Percentiles rank a stretch among this genome's conserved stretches.
These are phyloP conservation scores for Globisporangium lucens DNA, from an alignment of 352 stramenopile species.

Conservation along the genomic window DNA sequence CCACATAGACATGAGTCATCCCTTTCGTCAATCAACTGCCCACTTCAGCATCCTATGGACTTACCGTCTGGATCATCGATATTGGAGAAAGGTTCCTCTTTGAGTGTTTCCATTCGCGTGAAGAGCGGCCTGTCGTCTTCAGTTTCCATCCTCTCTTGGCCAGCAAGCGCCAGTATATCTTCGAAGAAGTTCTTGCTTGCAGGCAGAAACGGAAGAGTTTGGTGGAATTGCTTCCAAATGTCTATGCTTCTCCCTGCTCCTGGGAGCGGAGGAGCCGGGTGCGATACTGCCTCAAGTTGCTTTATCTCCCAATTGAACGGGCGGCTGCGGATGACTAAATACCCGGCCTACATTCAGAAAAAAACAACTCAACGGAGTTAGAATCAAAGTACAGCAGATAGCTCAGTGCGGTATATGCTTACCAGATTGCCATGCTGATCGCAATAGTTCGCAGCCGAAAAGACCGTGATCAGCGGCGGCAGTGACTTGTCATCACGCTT, in stretches of 20 bases:
- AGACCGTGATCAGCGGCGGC: slow-evolving; percentile 91
- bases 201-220: slow-evolving; percentile 76
- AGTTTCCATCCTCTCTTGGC: not conserved
- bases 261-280: slow-evolving; percentile 54
- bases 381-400: not conserved
- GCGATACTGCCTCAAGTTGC: slow-evolving; percentile 40
- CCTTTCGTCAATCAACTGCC: not conserved
- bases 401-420: not conserved
- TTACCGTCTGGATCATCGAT: slow-evolving; percentile 13
- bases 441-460: slow-evolving; percentile 96
- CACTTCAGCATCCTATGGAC: not conserved
- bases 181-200: slow-evolving; percentile 84
- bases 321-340: slow-evolving; percentile 44
- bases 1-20: not conserved
- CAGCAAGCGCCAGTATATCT: slow-evolving; percentile 52
- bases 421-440: slow-evolving; percentile 80
- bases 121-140: not conserved
- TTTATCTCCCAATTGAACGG: slow-evolving; percentile 54
- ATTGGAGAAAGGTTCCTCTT: slow-evolving; percentile 9
- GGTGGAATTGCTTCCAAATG: slow-evolving; percentile 71
- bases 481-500: slow-evolving; percentile 41
- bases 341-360: slow-evolving; percentile 36
- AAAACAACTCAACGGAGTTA: not conserved
- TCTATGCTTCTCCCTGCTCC: slow-evolving; percentile 48
- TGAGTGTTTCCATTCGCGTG: not conserved